phyloP scores from a whole-genome alignment of 2,329 filamentous ascomycete genomes.

The Aspergillus glaucus region DNA sequence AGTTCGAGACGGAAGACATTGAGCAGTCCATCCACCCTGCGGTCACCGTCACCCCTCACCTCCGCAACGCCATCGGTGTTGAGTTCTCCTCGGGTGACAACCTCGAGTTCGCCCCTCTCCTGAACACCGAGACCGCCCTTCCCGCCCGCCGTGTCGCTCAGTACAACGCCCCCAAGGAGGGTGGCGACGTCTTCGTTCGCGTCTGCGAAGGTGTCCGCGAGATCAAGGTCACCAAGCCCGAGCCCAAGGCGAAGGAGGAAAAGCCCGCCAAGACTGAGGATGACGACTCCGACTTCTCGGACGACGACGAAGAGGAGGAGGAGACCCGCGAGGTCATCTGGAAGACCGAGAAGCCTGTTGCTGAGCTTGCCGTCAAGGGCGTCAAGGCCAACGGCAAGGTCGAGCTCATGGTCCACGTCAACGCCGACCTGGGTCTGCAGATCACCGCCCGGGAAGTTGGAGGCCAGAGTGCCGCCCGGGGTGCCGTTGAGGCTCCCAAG shows the following conservation, averaged over 20 bases:
- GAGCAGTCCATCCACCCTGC: conserved; percentile 93
- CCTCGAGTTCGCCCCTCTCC: conserved; percentile 71
- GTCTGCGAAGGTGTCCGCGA: conserved; percentile 82
- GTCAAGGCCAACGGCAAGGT: conserved; percentile 86
- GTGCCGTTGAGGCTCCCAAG: conserved; percentile 43
- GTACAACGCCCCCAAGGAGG: conserved; percentile 67
- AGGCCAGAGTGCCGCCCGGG: conserved; percentile 75
- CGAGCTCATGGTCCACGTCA: conserved; percentile 87
- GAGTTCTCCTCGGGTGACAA: conserved; percentile 57
- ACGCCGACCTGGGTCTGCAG: conserved; percentile 69
- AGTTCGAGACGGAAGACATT: conserved; percentile 90
- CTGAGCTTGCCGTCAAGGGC: conserved; percentile 75
- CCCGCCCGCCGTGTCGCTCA: conserved; percentile 81
- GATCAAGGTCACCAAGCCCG: conserved; percentile 88
- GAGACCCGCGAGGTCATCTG: conserved; percentile 85
- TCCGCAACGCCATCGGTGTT: conserved; percentile 81
- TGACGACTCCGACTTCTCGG: conserved; percentile 58
- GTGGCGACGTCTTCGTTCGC: conserved; percentile 82
- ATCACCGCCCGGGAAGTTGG: conserved; percentile 81
- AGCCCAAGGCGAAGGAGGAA: conserved; percentile 64
- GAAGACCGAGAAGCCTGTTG: conserved; percentile 77
- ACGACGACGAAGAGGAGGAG: conserved; percentile 64
- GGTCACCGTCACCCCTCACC: conserved; percentile 89
- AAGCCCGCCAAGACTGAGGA: conserved; percentile 52
- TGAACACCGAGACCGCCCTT: conserved; percentile 80